A percentile compares a stretch with the other conserved stretches of the same genome.
Evolutionary conservation across 176 grass and related monocot genomes (phyloP).

Genomic region (Areca catechu): DNA sequence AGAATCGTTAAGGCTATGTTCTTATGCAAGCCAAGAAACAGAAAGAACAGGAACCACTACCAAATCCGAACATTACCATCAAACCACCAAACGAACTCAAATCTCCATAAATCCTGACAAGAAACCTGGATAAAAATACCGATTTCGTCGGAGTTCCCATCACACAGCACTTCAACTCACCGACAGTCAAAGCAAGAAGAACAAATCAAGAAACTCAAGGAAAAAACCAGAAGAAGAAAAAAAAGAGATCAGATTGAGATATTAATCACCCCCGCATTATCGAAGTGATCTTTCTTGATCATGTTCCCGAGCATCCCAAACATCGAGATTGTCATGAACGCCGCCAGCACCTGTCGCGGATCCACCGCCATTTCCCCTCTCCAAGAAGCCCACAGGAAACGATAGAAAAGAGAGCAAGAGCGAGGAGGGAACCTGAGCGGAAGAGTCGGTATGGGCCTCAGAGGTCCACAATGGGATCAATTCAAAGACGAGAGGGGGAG

Average conservation of each 20-base stretch:
- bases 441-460: background rate
- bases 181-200: background rate
- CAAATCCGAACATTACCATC: too few species aligned
- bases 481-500: too few species aligned
- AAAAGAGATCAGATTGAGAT: too few species aligned
- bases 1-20: too few species aligned
- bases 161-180: background rate
- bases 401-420: background rate
- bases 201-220: background rate
- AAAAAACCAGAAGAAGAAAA: background rate
- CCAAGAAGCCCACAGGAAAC: too few species aligned
- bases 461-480: background rate
- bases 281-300: slow-evolving; percentile 78
- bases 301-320: slow-evolving; percentile 88
- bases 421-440: background rate
- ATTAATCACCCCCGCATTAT: slow-evolving; percentile 20
- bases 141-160: too few species aligned
- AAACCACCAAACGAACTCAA: too few species aligned
- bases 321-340: slow-evolving; percentile 76
- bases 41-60: too few species aligned
- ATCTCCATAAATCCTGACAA: too few species aligned
- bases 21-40: too few species aligned
- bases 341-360: slow-evolving; percentile 63
- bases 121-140: too few species aligned
- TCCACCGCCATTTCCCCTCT: slow-evolving; percentile 47